Conservation (phyloP, 2,329 filamentous ascomycete species). For the Fusarium tupiense region DNA sequence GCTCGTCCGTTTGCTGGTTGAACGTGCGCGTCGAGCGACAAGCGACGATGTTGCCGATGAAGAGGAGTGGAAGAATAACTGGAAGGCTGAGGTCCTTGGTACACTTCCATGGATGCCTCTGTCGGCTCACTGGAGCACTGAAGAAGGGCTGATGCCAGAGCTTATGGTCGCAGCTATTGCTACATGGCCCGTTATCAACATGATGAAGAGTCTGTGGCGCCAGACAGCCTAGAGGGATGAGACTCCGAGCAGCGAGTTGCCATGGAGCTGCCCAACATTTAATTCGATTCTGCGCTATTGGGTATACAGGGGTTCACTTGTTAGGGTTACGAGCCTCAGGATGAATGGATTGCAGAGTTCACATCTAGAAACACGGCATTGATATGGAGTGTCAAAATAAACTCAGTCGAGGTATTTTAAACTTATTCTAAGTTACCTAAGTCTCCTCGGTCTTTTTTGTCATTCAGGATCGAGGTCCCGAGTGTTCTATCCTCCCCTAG, state of each 20-base stretch:
- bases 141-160: conserved; percentile 65
- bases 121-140: conserved; percentile 83
- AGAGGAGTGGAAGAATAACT: conserved; percentile 58
- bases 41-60: conserved; percentile 47
- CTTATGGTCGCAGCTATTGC: conserved; percentile 54
- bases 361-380: conserved; percentile 12
- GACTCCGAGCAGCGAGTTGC: background rate
- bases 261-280: background rate
- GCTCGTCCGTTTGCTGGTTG: conserved; percentile 69
- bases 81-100: conserved; percentile 73
- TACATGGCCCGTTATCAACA: conserved; percentile 55
- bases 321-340: background rate
- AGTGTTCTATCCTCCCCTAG: background rate
- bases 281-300: background rate
- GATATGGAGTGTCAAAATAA: background rate
- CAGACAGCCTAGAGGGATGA: conserved; percentile 43
- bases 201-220: conserved; percentile 58
- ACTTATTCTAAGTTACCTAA: background rate
- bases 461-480: background rate
- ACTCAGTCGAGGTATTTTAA: background rate
- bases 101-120: conserved; percentile 83
- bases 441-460: background rate
- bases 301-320: background rate
- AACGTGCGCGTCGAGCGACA: conserved; percentile 53
- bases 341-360: background rate